Conservation (phyloP, 23 red algal species). For the Gracilaria gracilis region DNA sequence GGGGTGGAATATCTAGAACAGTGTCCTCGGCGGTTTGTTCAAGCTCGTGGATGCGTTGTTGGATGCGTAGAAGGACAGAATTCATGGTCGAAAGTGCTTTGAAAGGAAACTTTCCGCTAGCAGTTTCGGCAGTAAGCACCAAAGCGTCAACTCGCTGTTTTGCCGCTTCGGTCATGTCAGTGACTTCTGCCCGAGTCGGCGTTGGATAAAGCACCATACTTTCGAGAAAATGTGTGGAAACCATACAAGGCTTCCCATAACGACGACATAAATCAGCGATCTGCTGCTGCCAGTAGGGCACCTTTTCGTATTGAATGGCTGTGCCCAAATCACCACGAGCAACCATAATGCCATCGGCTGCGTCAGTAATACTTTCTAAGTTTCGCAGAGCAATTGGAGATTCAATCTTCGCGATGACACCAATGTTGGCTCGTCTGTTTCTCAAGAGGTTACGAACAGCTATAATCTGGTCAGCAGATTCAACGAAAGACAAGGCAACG, state of each 20-base stretch:
- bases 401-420: slow-evolving; percentile 97
- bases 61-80: slow-evolving; percentile 84
- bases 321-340: slow-evolving; percentile 96
- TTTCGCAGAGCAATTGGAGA: slow-evolving; percentile 85
- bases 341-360: slow-evolving; percentile 95
- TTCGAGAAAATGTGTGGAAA: slow-evolving; percentile 98
- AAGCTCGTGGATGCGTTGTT: slow-evolving; percentile 54
- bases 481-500: slow-evolving; percentile 98
- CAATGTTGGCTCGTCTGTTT: slow-evolving; percentile 80
- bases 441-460: slow-evolving; percentile 72
- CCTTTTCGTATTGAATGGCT: slow-evolving; percentile 89
- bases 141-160: slow-evolving; percentile 92
- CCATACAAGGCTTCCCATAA: slow-evolving; percentile 89
- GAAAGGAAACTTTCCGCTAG: slow-evolving; percentile 93
- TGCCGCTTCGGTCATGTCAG: slow-evolving; percentile 96
- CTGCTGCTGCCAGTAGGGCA: slow-evolving; percentile 92
- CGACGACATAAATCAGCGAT: slow-evolving; percentile 83
- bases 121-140: slow-evolving; percentile 98
- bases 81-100: slow-evolving; percentile 92
- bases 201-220: slow-evolving; percentile 98
- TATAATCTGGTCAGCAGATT: slow-evolving; percentile 76
- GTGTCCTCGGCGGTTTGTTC: slow-evolving; percentile 13
- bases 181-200: slow-evolving; percentile 97
- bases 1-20: slow-evolving; percentile 49
- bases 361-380: slow-evolving; percentile 79